These are phyloP conservation scores for Rutidosis leptorrhynchoides DNA, from an alignment of 129 eudicot species.

Conservation along the genomic window DNA sequence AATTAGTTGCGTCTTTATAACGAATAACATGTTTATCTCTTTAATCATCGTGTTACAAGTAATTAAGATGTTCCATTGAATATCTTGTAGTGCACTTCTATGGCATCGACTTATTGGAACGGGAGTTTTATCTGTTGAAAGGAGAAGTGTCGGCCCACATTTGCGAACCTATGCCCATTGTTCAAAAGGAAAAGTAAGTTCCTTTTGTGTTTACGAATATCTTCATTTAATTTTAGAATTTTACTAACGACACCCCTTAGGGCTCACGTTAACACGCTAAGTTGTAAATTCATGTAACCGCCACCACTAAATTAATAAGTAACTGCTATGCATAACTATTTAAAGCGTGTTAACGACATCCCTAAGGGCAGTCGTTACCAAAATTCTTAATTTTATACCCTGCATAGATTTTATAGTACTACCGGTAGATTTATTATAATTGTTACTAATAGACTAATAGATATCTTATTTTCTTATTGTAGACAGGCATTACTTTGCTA, in stretches of 20 bases:
- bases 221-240: background rate
- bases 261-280: too few relatives aligned
- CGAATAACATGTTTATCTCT: background rate
- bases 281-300: too few relatives aligned
- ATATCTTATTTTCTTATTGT: constrained; percentile 20
- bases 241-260: too few relatives aligned
- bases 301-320: too few relatives aligned
- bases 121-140: constrained; percentile 68
- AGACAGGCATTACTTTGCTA: constrained; percentile 78
- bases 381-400: too few relatives aligned
- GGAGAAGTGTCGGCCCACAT: constrained; percentile 57
- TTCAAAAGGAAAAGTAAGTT: constrained; percentile 76
- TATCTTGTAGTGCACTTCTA: constrained; percentile 61
- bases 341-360: too few relatives aligned
- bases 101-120: constrained; percentile 91
- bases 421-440: background rate
- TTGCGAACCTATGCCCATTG: constrained; percentile 93
- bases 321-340: too few relatives aligned
- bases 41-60: background rate
- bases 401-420: background rate
- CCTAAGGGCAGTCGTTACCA: too few relatives aligned
- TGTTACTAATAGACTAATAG: too few relatives aligned
- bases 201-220: background rate
- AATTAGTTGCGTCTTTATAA: background rate
- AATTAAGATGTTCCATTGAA: constrained; percentile 14